Base-by-base conservation (phyloP, 1,284 basidiomycete species). In the Boletus smithii region DNA sequence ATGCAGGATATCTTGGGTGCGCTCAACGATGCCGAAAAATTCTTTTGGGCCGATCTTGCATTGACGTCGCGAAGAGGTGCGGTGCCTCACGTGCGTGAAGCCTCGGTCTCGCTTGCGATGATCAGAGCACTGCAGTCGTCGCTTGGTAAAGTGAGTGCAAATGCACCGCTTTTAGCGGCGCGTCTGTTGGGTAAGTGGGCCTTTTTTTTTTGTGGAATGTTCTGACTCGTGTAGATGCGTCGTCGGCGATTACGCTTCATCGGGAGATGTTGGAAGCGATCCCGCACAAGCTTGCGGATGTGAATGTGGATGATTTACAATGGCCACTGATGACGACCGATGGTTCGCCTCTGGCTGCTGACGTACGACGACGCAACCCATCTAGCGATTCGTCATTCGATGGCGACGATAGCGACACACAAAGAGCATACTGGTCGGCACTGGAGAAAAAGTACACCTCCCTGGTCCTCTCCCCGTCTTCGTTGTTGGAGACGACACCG, bases 121-220 rank as follows among this genome's bases (percentile, higher is more conserved):
- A 79, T 94, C 39, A 72, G 79, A 40, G 80, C 87, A 0, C 82
- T 93, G 60, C 86, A 89, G 56, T 85, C 87, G 0, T 88, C 88
- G 2, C 72, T 95, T 20, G 90, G 90, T 0, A 79, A 78, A 46
- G 71, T 72, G 6, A 73, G 71, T 2, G 63, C 63, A 17, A 68
- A 73, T 16, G 73, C 74, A 22, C 74, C 88, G 1, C 66, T 72
- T 2, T 63, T 83, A 1, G 79, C 83, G 2, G 79, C 81, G 1
- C 72, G 76, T 24, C 69, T 91, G 5, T 73, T 95, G 14, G 88
- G 89, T 91, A 54, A 51, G 77, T 32, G 14, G 11, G 13, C 22
- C 11, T 0, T 24, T 14, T 17, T 22, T 8, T 31, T 14, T 44
- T 20, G 46, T 45, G 46, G 4, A 17, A 18, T 36, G 20, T 18